Evolutionary conservation across 257 asterid genomes (phyloP).

Genomic region (Scutellaria baicalensis): DNA sequence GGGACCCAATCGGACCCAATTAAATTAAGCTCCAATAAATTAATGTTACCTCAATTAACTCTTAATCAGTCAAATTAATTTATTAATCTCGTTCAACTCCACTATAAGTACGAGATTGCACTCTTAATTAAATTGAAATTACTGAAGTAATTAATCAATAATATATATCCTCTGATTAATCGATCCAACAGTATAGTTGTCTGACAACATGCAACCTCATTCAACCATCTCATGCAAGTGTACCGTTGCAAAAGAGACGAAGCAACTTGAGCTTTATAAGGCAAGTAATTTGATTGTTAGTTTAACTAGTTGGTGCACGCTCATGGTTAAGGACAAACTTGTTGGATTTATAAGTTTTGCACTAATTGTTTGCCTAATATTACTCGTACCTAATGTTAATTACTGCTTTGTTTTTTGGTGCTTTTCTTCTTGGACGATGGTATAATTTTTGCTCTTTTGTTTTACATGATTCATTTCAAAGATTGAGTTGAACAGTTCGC

Average conservation of each 20-base stretch:
- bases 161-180: too few relatives aligned
- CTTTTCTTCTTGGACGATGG: neutral
- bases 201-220: slow-evolving; percentile 31
- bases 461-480: neutral
- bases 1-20: too few relatives aligned
- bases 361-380: neutral
- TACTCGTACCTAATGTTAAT: neutral
- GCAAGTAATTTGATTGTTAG: slow-evolving; percentile 14
- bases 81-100: too few relatives aligned
- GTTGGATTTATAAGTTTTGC: too few relatives aligned
- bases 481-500: slow-evolving; percentile 39
- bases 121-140: too few relatives aligned
- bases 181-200: too few relatives aligned
- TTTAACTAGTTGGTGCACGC: neutral
- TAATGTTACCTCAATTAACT: too few relatives aligned
- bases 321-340: too few relatives aligned
- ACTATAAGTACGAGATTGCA: too few relatives aligned
- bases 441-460: neutral
- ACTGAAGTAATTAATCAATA: too few relatives aligned
- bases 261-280: slow-evolving; percentile 36
- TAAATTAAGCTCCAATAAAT: too few relatives aligned
- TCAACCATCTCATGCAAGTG: slow-evolving; percentile 46
- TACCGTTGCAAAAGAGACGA: slow-evolving; percentile 12
- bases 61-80: too few relatives aligned
- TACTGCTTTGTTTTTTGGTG: neutral